A percentile compares a stretch with the other conserved stretches of the same genome.
Evolutionary conservation across 305 asterid genomes (phyloP).

Genomic region (Fraxinus angustifolia): DNA sequence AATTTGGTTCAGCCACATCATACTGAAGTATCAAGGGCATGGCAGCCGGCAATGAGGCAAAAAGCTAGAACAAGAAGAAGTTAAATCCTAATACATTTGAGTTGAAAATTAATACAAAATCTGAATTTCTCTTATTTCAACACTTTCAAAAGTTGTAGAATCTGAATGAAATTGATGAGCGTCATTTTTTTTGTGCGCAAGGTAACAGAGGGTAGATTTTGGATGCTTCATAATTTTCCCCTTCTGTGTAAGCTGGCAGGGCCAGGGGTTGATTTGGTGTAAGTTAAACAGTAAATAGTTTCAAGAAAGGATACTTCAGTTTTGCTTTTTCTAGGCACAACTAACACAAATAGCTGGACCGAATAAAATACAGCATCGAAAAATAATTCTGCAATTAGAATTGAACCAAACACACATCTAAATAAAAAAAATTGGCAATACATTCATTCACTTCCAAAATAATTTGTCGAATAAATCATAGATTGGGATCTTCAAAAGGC

Average conservation of each 20-base stretch:
- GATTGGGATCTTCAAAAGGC: neutral
- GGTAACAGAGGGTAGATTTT: neutral
- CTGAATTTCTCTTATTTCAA: neutral
- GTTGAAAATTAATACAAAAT: neutral
- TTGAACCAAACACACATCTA: neutral
- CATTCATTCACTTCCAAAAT: neutral
- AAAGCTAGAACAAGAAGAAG: slow-evolving; percentile 51
- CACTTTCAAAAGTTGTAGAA: neutral
- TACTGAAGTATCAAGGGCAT: slow-evolving; percentile 88
- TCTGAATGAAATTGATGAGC: neutral
- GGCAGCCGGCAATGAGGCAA: slow-evolving; percentile 59
- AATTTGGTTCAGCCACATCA: slow-evolving; percentile 65
- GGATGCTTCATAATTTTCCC: neutral
- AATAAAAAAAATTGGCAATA: neutral
- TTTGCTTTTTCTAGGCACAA: neutral
- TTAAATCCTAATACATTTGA: slow-evolving; percentile 14
- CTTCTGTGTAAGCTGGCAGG: neutral
- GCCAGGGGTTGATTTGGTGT: neutral
- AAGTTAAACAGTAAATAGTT: neutral
- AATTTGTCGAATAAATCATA: neutral
- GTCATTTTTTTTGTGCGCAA: neutral
- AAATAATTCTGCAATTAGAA: neutral
- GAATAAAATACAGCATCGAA: neutral
- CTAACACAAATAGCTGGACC: neutral
- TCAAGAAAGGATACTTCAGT: neutral